Base-by-base conservation (phyloP, 306 rosid genomes). In the Ochetophila trinervis region DNA sequence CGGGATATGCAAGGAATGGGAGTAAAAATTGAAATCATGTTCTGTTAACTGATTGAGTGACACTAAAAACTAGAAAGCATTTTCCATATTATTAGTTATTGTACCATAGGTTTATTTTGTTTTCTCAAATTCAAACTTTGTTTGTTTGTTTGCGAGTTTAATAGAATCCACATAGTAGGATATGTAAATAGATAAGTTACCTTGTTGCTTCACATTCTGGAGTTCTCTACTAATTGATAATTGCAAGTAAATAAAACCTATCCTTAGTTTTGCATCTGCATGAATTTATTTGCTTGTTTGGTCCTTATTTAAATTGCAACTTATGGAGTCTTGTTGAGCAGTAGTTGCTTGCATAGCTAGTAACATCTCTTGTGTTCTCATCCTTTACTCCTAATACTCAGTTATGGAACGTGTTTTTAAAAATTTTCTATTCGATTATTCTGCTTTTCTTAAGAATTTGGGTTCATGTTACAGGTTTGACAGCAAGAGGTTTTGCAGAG, bases 401-500 rank as follows among this genome's bases (percentile, higher is more conserved):
- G 9, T 50, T 21, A 10, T 51, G 55, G 24, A 22, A 12, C 13
- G 24, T 45, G 12, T 56, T 47, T 13, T 63, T 51, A 40, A 56
- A 21, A 63, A 65, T 17, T 27, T 27, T 40, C 13, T 71, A 36
- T 75, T 50, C 37, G 21, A 72, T 52, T 34, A 5, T 75, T 70
- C 51, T 45, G 20, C 19, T 56, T 73, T 79, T 61, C 62, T 70
- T 73, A 79, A 70, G 37, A 66, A 60, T 65, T 60, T 73, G 32
- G 53, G 65, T 77, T 74, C 69, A 34, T 70, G 66, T 79, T 68
- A 66, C 89, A 94, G 99, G 90, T 94, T 94, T 82, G 99, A 94
- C 69, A 94, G 97, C 97, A 94, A 94, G 91, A 94, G 99, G 71
- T 94, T 94, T 79, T 94, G 99, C 78, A 77, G 99, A 90, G 97